Evolutionary conservation across 768 basidiomycete genomes (phyloP), one percentile per base, ranked within the genome.

Genomic region (Piloderma croceum): DNA sequence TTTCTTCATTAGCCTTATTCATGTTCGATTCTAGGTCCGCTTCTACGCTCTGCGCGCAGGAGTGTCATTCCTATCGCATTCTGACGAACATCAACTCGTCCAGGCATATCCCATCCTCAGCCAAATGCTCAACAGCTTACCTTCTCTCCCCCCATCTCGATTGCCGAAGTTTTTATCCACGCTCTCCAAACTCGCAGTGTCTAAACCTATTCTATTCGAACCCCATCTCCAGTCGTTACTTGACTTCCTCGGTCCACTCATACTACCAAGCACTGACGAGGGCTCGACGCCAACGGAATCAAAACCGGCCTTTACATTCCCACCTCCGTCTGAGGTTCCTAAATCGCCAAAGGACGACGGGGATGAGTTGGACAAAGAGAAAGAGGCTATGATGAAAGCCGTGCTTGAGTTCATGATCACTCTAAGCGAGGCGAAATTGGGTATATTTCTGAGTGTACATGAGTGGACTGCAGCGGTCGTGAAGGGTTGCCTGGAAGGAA

Each of bases 321-420:
- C n/a, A n/a, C 67, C 64, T 3, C 65, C 71, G 1, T 46, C 51
- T 4, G 47, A 54, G 21, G 53, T 53, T 6, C 50, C 56, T 3
- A 65, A 59, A 17, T 56, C 55, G 5, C 54, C 18, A 10, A 56
- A 64, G 3, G 70, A 72, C 31, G 52, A 56, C 5, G 15, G 10
- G 27, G 48, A 45, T 0, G 67, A 70, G 13, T 74, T 72, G 19
- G 71, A 74, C 13, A 84, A 90, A 36, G 81, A 84, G 42, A 72
- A 76, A 39, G 74, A 80, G 29, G 80, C 81, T 15, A 69, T 88
- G 22, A 69, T 87, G 7, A 75, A 80, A 38, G 76, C 79, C 1
- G 84, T 87, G 7, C 63, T 91, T 7, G 90, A 93, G 59, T 77
- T 93, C 39, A 82, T 93, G 77, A 69, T 92, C 39, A 78, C 75